Percentiles rank a stretch among this genome's conserved stretches.
Conservation (phyloP, 768 basidiomycete species). For the Podaxis mareebaensis region DNA sequence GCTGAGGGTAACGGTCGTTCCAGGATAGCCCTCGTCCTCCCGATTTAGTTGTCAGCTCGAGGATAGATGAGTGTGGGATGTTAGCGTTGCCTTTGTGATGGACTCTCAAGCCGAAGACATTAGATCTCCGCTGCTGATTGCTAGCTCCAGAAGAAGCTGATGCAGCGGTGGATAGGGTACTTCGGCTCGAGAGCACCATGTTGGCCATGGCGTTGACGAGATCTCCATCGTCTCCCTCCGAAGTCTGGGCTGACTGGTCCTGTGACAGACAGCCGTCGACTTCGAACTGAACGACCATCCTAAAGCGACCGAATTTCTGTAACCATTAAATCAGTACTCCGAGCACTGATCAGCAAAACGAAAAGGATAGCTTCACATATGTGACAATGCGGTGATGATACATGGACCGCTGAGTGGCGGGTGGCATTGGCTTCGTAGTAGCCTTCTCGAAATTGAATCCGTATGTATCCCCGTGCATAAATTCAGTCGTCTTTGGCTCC, state of each 20-base stretch:
- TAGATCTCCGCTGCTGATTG: neutral
- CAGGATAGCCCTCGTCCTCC: slow-evolving; percentile 21
- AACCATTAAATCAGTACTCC: too few relatives aligned
- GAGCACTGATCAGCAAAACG: neutral
- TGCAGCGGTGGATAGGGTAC: neutral
- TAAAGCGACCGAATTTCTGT: slow-evolving; percentile 53
- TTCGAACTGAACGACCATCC: slow-evolving; percentile 29
- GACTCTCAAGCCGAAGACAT: slow-evolving; percentile 22
- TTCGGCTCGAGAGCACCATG: slow-evolving; percentile 27
- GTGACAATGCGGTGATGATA: slow-evolving; percentile 63
- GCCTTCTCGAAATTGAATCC: slow-evolving; percentile 65
- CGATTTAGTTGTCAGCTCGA: slow-evolving; percentile 51
- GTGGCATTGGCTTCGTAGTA: slow-evolving; percentile 43
- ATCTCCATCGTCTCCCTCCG: slow-evolving; percentile 33
- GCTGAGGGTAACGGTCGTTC: slow-evolving; percentile 58
- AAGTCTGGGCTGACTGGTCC: slow-evolving; percentile 22
- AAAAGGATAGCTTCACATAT: slow-evolving; percentile 46
- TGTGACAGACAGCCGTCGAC: slow-evolving; percentile 28
- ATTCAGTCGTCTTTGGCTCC: slow-evolving; percentile 37
- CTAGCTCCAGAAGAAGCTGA: neutral
- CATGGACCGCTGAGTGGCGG: slow-evolving; percentile 50
- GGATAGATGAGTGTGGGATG: slow-evolving; percentile 40
- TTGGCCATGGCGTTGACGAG: slow-evolving; percentile 33
- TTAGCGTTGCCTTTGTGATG: slow-evolving; percentile 28
- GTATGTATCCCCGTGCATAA: slow-evolving; percentile 41